These are phyloP conservation scores for Botrytis squamosa DNA, from an alignment of 2,329 filamentous ascomycete species.

Conservation along the genomic window DNA sequence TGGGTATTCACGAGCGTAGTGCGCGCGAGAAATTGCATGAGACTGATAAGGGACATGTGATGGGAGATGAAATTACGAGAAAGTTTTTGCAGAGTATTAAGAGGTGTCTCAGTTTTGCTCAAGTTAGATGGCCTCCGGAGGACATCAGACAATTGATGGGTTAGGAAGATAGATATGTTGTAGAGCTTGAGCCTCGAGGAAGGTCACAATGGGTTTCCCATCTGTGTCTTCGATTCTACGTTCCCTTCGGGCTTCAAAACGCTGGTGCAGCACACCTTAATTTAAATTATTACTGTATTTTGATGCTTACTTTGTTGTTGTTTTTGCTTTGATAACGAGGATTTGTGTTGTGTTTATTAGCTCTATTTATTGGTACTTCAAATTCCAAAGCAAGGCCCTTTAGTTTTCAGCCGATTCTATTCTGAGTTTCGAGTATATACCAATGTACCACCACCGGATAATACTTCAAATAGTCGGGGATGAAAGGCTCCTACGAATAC, in stretches of 20 bases:
- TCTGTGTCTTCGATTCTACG: not conserved
- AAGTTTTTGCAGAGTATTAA: constrained; percentile 99
- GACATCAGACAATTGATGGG: constrained; percentile 96
- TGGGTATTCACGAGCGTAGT: constrained; percentile 96
- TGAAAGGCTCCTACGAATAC: not conserved
- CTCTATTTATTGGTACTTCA: not conserved
- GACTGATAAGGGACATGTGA: constrained; percentile 85
- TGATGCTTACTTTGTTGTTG: not conserved
- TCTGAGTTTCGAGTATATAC: not conserved
- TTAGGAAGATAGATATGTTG: constrained; percentile 20
- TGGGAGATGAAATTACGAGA: constrained; percentile 92
- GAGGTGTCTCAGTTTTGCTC: constrained; percentile 91
- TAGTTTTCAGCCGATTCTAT: not conserved
- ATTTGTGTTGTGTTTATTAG: too few relatives aligned
- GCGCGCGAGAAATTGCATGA: constrained; percentile 94
- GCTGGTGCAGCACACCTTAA: not conserved
- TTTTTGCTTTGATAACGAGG: not conserved
- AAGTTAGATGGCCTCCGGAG: constrained; percentile 92
- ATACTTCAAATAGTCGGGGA: not conserved
- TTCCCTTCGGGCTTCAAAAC: not conserved
- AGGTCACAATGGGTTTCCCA: not conserved
- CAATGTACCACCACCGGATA: not conserved
- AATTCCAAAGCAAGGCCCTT: not conserved
- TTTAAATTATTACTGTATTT: not conserved
- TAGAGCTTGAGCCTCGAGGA: not conserved